Evolutionary conservation across 345 rosid genomes (phyloP).

Genomic region (Microthlaspi erraticum): DNA sequence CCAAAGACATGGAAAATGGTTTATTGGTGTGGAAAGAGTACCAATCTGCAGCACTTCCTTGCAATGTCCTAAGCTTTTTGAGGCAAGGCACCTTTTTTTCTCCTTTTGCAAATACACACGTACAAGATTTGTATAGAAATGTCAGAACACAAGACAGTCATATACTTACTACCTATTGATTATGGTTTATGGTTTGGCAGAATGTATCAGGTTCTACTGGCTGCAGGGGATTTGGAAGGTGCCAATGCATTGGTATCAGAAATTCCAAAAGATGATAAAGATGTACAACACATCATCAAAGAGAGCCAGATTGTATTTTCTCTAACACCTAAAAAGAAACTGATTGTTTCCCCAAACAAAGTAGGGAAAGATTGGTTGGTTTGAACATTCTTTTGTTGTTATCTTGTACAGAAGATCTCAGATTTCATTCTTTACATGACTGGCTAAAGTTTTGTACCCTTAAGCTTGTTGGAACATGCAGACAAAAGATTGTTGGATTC

Average conservation of each 20-base stretch:
- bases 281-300: constrained; percentile 53
- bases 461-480: constrained; percentile 4
- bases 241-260: constrained; percentile 52
- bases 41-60: constrained; percentile 57
- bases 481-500: constrained; percentile 13
- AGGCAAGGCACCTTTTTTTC: constrained; percentile 48
- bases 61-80: constrained; percentile 61
- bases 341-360: neutral
- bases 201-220: constrained; percentile 87
- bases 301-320: constrained; percentile 41
- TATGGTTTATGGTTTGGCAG: constrained; percentile 50
- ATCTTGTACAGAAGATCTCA: constrained; percentile 31
- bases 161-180: neutral
- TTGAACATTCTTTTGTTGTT: neutral
- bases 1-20: constrained; percentile 56
- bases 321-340: constrained; percentile 21
- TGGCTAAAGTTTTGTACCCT: constrained; percentile 10
- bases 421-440: constrained; percentile 4
- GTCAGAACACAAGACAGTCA: neutral
- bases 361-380: constrained; percentile 1
- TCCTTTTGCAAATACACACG: neutral
- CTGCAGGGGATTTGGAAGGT: constrained; percentile 53
- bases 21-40: constrained; percentile 76
- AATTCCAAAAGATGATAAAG: constrained; percentile 70
- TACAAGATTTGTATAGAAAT: neutral